Evolutionary conservation across 2,329 filamentous ascomycete species (phyloP).

Genomic region (Coleophoma eucalyptorum): DNA sequence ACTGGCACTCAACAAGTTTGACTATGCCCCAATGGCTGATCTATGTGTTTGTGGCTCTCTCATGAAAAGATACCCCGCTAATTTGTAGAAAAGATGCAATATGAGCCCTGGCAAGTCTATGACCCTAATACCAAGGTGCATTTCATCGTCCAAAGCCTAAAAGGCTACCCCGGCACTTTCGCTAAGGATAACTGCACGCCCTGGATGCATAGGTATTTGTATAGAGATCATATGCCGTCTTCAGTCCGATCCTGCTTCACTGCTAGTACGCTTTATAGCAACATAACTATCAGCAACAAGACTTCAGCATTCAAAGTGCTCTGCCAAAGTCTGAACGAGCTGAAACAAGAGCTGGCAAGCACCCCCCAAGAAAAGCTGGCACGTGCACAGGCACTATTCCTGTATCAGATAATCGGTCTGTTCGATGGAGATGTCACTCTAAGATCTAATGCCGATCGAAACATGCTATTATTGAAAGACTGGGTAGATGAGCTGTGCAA

Average conservation of each 20-base stretch:
- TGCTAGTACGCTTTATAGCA: slow-evolving; percentile 24
- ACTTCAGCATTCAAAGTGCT: slow-evolving; percentile 25
- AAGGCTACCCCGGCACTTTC: slow-evolving; percentile 21
- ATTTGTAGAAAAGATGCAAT: slow-evolving; percentile 12
- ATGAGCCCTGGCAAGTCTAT: slow-evolving; percentile 24
- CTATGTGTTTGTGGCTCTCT: slow-evolving; percentile 13
- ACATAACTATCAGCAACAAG: slow-evolving; percentile 23
- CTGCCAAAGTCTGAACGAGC: slow-evolving; percentile 17
- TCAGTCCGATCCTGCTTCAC: slow-evolving; percentile 29
- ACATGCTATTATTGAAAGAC: slow-evolving; percentile 23
- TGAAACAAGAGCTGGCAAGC: slow-evolving; percentile 10
- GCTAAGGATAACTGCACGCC: slow-evolving; percentile 23
- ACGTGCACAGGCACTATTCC: slow-evolving; percentile 18
- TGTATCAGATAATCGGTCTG: slow-evolving; percentile 31
- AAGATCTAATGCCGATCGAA: slow-evolving; percentile 26
- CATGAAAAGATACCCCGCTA: slow-evolving; percentile 4
- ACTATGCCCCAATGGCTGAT: slow-evolving; percentile 15
- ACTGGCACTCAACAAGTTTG: slow-evolving; percentile 8
- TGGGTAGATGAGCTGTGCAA: slow-evolving; percentile 21
- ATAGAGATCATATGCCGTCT: slow-evolving; percentile 19
- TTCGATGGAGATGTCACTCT: slow-evolving; percentile 31
- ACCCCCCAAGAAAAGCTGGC: slow-evolving; percentile 23
- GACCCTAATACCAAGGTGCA: slow-evolving; percentile 22
- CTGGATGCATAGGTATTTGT: slow-evolving; percentile 27
- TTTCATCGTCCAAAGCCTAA: slow-evolving; percentile 22